Conservation (phyloP, 176 grass and related monocot genomes). For the Thalia dealbata region DNA sequence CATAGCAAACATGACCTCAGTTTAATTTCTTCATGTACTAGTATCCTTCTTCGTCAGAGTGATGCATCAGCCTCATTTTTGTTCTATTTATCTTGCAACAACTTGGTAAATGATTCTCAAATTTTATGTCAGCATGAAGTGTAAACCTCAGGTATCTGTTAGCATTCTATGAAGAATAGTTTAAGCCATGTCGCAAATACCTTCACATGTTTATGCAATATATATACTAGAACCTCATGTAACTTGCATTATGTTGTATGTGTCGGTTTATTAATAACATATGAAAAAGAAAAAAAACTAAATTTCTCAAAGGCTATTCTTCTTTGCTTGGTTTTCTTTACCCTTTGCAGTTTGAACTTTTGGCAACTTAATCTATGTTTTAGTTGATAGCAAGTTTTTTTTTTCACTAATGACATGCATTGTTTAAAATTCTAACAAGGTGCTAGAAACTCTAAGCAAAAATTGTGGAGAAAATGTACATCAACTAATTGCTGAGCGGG, state of each 20-base stretch:
- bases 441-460: slow-evolving; percentile 95
- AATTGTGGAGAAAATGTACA: slow-evolving; percentile 85
- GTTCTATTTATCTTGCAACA: neutral
- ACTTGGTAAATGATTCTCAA: neutral
- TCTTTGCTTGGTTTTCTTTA: neutral
- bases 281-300: neutral
- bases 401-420: slow-evolving; percentile 1
- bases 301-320: neutral
- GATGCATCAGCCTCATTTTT: neutral
- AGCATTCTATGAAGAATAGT: neutral
- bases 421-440: slow-evolving; percentile 33
- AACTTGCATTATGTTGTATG: neutral
- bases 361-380: neutral
- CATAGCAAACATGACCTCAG: too few relatives aligned
- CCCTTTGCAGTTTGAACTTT: neutral
- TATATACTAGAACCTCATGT: neutral
- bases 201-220: neutral
- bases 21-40: neutral
- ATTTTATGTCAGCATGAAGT: neutral
- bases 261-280: neutral
- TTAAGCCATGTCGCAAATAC: neutral
- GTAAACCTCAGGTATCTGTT: neutral
- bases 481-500: slow-evolving; percentile 86
- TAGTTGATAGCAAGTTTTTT: slow-evolving; percentile 2
- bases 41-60: neutral